Evolutionary conservation across 805 yeast genomes (phyloP).

Genomic region (Nakazawaea anatomiae): DNA sequence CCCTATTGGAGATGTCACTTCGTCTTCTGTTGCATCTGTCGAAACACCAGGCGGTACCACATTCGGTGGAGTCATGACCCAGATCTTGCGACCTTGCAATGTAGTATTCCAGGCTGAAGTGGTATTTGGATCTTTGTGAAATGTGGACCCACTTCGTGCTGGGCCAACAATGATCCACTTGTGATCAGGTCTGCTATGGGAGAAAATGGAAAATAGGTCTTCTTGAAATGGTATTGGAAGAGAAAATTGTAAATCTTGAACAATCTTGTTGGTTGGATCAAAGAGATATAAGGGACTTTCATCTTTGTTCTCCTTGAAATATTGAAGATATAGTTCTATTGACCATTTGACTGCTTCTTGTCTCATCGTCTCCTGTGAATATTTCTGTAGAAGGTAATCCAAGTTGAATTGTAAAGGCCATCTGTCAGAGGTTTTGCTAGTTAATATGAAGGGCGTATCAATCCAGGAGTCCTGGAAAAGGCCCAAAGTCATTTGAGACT

Average conservation of each 20-base stretch:
- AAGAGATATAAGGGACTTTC: slow-evolving; percentile 84
- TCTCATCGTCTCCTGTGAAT: slow-evolving; percentile 59
- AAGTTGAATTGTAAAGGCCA: slow-evolving; percentile 62
- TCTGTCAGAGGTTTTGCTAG: slow-evolving; percentile 23
- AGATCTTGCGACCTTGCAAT: slow-evolving; percentile 67
- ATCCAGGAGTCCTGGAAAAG: slow-evolving; percentile 38
- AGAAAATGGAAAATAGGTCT: slow-evolving; percentile 60
- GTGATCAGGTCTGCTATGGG: slow-evolving; percentile 72
- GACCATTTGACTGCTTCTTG: slow-evolving; percentile 88
- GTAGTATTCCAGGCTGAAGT: slow-evolving; percentile 91
- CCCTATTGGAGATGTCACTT: slow-evolving; percentile 89
- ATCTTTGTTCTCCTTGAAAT: slow-evolving; percentile 57
- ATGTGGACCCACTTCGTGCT: slow-evolving; percentile 75
- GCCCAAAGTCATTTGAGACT: slow-evolving; percentile 33
- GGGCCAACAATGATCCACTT: slow-evolving; percentile 93
- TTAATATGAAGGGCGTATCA: slow-evolving; percentile 61
- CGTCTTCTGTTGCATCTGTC: slow-evolving; percentile 71
- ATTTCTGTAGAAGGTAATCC: slow-evolving; percentile 39
- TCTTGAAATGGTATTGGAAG: slow-evolving; percentile 48
- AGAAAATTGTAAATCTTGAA: slow-evolving; percentile 49
- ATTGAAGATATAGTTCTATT: slow-evolving; percentile 52
- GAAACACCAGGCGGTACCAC: slow-evolving; percentile 81
- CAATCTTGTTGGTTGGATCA: slow-evolving; percentile 74
- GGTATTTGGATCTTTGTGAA: slow-evolving; percentile 88
- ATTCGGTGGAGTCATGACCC: slow-evolving; percentile 85